A percentile compares a stretch with the other conserved stretches of the same genome.
phyloP scores from a whole-genome alignment of 257 asterid genomes.

The Marsdenia floribunda region DNA sequence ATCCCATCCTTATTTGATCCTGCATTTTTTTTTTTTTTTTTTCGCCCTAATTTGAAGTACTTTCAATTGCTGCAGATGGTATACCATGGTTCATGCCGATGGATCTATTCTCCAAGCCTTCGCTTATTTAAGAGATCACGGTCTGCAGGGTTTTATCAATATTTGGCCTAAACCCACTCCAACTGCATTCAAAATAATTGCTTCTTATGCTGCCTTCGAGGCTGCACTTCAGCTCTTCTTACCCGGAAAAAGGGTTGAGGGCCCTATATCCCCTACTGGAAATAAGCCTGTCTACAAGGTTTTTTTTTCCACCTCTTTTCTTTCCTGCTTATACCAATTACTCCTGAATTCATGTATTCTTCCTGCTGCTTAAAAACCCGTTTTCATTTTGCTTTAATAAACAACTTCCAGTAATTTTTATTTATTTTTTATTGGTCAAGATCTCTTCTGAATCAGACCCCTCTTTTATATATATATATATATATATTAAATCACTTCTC shows the following conservation, averaged over 20 bases:
- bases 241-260: constrained; percentile 83
- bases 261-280: constrained; percentile 90
- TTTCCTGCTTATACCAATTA: not conserved
- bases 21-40: too few relatives aligned
- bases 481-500: not conserved
- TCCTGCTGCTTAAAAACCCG: not conserved
- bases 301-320: not conserved
- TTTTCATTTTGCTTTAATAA: too few relatives aligned
- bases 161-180: constrained; percentile 87
- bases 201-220: constrained; percentile 73
- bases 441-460: not conserved
- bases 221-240: constrained; percentile 86
- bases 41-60: constrained; percentile 10
- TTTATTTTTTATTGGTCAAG: not conserved
- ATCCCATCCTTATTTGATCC: not conserved
- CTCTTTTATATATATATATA: too few relatives aligned
- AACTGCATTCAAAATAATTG: constrained; percentile 70
- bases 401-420: not conserved
- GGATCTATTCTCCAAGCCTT: constrained; percentile 76
- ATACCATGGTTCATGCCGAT: constrained; percentile 93
- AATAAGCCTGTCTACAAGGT: constrained; percentile 91
- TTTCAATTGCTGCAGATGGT: constrained; percentile 62
- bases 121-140: constrained; percentile 55
- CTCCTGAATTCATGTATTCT: not conserved
- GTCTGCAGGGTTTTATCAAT: constrained; percentile 56